Conservation (phyloP, 192 early-diverging fungal species). For the Entomortierella beljakovae region DNA sequence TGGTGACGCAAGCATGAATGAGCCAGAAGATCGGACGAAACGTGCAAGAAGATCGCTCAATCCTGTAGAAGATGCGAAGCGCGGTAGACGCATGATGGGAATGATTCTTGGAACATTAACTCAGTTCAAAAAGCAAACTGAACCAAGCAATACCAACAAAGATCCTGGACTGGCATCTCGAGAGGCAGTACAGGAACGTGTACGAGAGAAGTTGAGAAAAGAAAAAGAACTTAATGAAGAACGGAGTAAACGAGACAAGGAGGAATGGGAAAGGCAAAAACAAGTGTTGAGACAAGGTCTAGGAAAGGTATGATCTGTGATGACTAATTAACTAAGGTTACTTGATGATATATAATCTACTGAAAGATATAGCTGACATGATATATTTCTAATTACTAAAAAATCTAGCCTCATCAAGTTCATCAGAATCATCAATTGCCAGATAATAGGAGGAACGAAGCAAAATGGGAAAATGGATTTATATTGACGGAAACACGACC, state of each 20-base stretch:
- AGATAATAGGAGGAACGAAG: constrained; percentile 1
- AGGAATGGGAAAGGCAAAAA: constrained; percentile 17
- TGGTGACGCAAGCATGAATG: neutral
- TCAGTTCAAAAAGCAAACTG: constrained; percentile 24
- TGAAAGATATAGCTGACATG: too few relatives aligned
- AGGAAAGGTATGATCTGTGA: neutral
- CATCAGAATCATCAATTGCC: neutral
- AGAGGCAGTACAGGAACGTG: constrained; percentile 36
- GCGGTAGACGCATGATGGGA: constrained; percentile 46
- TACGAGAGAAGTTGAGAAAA: constrained; percentile 27
- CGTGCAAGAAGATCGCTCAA: constrained; percentile 5
- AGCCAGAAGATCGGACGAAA: constrained; percentile 1
- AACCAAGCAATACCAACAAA: neutral
- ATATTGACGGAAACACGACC: constrained; percentile 41
- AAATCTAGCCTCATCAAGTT: neutral
- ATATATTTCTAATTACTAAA: too few relatives aligned
- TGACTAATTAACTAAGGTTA: too few relatives aligned
- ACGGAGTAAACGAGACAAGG: constrained; percentile 1
- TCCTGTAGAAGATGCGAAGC: constrained; percentile 29
- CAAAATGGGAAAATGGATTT: constrained; percentile 19
- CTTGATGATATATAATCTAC: too few relatives aligned
- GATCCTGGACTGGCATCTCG: constrained; percentile 13
- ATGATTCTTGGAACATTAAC: constrained; percentile 47
- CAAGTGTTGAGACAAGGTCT: neutral
- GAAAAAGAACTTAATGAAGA: constrained; percentile 31